Evolutionary conservation across 768 basidiomycete species (phyloP).

Genomic region (Macrolepiota fuliginosa): DNA sequence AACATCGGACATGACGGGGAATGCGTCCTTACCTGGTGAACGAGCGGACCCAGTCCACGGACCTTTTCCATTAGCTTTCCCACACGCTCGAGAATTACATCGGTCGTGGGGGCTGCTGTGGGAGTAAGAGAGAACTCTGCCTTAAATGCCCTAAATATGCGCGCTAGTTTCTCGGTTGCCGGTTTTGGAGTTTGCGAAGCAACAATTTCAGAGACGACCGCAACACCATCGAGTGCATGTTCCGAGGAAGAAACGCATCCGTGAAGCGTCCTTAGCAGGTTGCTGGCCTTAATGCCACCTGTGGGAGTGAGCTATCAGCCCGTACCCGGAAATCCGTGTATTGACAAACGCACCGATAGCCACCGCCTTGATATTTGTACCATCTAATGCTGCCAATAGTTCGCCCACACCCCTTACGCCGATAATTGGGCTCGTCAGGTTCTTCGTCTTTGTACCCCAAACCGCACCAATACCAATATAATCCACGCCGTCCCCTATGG

Average conservation of each 20-base stretch:
- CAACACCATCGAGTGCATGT: constrained; percentile 73
- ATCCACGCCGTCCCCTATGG: constrained; percentile 66
- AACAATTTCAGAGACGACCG: constrained; percentile 86
- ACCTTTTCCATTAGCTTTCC: constrained; percentile 49
- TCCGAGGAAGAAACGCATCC: constrained; percentile 60
- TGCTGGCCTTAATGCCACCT: constrained; percentile 87
- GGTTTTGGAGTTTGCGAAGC: constrained; percentile 53
- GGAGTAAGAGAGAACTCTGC: constrained; percentile 4
- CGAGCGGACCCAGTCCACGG: constrained; percentile 56
- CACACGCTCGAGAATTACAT: constrained; percentile 41
- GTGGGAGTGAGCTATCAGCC: not conserved
- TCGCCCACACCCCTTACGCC: constrained; percentile 73
- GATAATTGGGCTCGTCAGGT: constrained; percentile 57
- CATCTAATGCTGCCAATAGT: constrained; percentile 63
- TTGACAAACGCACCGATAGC: constrained; percentile 67
- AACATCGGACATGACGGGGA: not conserved
- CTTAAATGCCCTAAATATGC: constrained; percentile 44
- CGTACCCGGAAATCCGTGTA: not conserved
- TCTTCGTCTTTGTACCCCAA: constrained; percentile 80
- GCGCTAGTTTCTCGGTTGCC: constrained; percentile 45
- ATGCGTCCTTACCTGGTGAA: constrained; percentile 64
- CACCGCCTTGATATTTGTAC: constrained; percentile 66
- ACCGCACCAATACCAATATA: constrained; percentile 89
- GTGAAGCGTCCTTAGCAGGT: constrained; percentile 73
- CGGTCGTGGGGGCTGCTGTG: constrained; percentile 21